These are phyloP conservation scores for Macaranga tanarius DNA, from an alignment of 441 rosid species.

Conservation along the genomic window DNA sequence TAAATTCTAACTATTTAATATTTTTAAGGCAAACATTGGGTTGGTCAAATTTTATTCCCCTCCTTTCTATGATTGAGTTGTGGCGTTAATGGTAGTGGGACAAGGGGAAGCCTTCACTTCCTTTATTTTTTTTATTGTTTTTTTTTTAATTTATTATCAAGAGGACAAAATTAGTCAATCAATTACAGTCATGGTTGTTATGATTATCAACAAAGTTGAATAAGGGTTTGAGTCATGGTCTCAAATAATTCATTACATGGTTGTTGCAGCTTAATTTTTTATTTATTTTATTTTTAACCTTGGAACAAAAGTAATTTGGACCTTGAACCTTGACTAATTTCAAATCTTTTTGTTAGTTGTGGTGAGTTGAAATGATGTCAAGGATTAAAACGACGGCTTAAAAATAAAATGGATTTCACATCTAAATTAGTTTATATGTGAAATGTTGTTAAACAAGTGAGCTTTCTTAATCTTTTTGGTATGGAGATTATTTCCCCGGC, in stretches of 20 bases:
- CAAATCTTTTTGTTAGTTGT: constrained; percentile 18
- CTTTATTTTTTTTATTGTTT: neutral
- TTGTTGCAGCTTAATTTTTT: constrained; percentile 15
- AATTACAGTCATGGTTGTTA: constrained; percentile 1
- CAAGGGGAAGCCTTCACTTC: neutral
- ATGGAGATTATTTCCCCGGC: constrained; percentile 15
- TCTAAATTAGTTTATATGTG: too few species aligned
- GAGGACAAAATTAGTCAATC: neutral
- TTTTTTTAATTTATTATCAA: neutral
- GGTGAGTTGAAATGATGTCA: neutral
- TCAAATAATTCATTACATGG: neutral
- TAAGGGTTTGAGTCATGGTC: constrained; percentile 17
- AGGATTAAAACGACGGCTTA: neutral
- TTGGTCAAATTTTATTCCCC: neutral
- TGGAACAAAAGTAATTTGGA: constrained; percentile 21
- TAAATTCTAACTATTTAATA: neutral
- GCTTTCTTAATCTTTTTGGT: constrained; percentile 27
- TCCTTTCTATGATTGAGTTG: neutral
- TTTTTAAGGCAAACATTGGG: neutral
- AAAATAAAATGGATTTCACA: neutral
- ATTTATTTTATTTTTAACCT: constrained; percentile 3
- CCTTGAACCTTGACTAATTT: constrained; percentile 22
- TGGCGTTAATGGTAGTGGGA: constrained; percentile 9
- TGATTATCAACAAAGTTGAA: neutral
- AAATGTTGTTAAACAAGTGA: constrained; percentile 14